Evolutionary conservation across 352 stramenopile genomes (phyloP), one percentile per base, ranked within the genome.

Genomic region (Pythium guiyangense): DNA sequence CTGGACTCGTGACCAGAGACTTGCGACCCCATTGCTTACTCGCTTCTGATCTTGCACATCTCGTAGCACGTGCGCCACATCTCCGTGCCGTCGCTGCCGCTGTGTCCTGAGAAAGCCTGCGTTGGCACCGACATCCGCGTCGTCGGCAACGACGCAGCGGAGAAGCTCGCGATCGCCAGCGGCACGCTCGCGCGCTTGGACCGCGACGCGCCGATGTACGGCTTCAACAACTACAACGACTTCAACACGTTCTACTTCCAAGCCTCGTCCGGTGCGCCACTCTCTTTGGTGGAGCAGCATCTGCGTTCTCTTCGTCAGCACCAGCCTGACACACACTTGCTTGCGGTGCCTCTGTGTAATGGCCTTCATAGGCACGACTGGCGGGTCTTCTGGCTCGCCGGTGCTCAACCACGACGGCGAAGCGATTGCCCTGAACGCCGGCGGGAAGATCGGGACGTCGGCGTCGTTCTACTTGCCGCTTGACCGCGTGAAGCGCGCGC

Each of bases 221-320:
- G 85, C 8, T 88, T 66, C 53, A 94, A 94, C 62, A 94, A 75
- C 57, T 97, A 97, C 84, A 95, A 94, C 62, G 92, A 98, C 62
- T 96, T 96, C 52, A 96, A 96, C 68, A 97, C 90, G 48, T 98
- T 98, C 66, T 98, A 98, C 72, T 92, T 92, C 57, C 82, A 92
- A 54, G 90, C 90, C 42, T 94, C 86, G 22, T 96, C 86, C 15
- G 78, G 77, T 74, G 69, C 39, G 40, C 18, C 14, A 18, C 10
- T 35, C 14, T 26, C 11, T 4, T 11, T 6, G 22, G 39, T 15
- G 14, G 39, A 20, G 14, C 18, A 22, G 18, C 39, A 17, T 44
- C 29, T 34, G 29, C 31, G 31, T 14, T 37, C 6, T 3, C 8
- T 37, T 10, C 12, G 31, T 37, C 8, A 6, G 4, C 14, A 22